Conservation (phyloP, 306 rosid genomes). For the Delonix regia region DNA sequence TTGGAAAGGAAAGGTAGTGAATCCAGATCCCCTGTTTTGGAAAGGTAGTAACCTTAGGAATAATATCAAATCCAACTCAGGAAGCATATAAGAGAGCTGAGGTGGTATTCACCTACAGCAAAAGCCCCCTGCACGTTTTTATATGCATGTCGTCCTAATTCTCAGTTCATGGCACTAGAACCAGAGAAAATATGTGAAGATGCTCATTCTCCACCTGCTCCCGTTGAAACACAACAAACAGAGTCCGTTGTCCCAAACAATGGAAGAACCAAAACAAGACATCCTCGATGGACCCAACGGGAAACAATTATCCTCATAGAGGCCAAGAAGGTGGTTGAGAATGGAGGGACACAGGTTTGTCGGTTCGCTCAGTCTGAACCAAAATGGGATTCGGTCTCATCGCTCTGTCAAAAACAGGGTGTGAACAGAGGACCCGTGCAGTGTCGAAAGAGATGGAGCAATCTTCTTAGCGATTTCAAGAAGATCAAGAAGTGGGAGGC, state of each 20-base stretch:
- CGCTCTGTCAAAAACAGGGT: constrained; percentile 47
- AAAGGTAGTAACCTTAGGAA: not conserved
- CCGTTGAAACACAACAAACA: constrained; percentile 23
- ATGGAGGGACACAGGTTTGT: constrained; percentile 36
- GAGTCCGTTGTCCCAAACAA: constrained; percentile 24
- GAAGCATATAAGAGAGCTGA: constrained; percentile 10
- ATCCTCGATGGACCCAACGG: constrained; percentile 56
- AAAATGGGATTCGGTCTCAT: constrained; percentile 55
- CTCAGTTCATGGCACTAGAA: constrained; percentile 36
- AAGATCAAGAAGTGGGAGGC: constrained; percentile 60
- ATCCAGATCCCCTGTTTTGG: no score
- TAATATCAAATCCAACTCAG: constrained; percentile 36
- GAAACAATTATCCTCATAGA: constrained; percentile 55
- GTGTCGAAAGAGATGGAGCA: constrained; percentile 60
- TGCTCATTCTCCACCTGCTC: constrained; percentile 34
- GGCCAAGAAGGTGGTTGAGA: constrained; percentile 53
- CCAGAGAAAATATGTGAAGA: constrained; percentile 38
- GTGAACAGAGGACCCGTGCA: constrained; percentile 56
- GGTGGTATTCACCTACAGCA: constrained; percentile 16
- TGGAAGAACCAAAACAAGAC: constrained; percentile 47
- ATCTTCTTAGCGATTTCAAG: constrained; percentile 54
- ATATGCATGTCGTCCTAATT: constrained; percentile 23
- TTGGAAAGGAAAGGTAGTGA: not conserved
- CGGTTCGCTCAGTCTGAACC: constrained; percentile 36
- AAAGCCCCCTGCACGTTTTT: constrained; percentile 5